These are phyloP conservation scores for Hyphopichia pseudoburtonii DNA, from an alignment of 1,139 yeast genomes.

Conservation along the genomic window DNA sequence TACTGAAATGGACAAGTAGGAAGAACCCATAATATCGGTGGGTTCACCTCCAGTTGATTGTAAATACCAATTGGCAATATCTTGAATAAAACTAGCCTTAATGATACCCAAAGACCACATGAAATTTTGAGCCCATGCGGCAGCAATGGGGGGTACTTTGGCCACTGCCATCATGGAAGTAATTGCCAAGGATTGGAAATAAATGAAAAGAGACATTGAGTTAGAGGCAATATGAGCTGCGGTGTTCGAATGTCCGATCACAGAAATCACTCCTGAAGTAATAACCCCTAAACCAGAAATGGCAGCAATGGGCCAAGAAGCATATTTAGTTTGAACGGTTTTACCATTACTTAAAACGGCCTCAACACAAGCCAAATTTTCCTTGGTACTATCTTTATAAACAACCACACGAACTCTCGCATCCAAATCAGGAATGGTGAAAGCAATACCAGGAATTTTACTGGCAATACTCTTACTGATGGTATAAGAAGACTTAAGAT, in stretches of 20 bases:
- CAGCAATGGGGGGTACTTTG: conserved; percentile 92
- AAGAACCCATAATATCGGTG: conserved; percentile 63
- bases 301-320: conserved; percentile 96
- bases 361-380: conserved; percentile 82
- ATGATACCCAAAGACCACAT: conserved; percentile 96
- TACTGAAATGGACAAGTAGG: conserved; percentile 71
- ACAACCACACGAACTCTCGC: conserved; percentile 82
- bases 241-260: conserved; percentile 86
- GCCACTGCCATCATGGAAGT: conserved; percentile 96
- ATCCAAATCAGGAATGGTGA: conserved; percentile 89
- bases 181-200: conserved; percentile 91
- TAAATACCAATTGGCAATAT: conserved; percentile 88
- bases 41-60: conserved; percentile 94
- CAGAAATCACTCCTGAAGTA: conserved; percentile 83
- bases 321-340: conserved; percentile 92
- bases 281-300: conserved; percentile 84
- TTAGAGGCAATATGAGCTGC: conserved; percentile 97
- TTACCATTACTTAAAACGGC: conserved; percentile 85
- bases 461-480: conserved; percentile 44
- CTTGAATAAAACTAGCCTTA: conserved; percentile 75
- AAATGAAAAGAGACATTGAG: conserved; percentile 86
- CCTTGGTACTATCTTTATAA: conserved; percentile 45
- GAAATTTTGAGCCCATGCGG: conserved; percentile 98
- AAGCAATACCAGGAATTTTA: conserved; percentile 78
- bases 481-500: conserved; percentile 54